Evolutionary conservation across 805 yeast species (phyloP), one percentile per base, ranked within the genome.

Genomic region (Candida ipomoeae): DNA sequence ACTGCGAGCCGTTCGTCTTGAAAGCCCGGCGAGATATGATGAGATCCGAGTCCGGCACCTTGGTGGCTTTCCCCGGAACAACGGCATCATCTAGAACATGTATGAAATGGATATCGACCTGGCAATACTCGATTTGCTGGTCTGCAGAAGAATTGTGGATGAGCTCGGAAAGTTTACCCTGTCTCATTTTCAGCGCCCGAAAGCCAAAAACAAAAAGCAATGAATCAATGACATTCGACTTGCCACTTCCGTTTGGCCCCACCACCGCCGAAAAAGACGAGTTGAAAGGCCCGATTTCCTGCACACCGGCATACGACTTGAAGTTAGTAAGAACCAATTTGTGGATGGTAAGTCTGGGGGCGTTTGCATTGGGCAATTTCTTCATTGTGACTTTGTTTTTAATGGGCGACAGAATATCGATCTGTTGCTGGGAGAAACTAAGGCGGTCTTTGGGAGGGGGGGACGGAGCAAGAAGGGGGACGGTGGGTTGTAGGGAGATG

Each of bases 161-260:
- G 62, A 94, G 76, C 51, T 91, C 97, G 1, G 94, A 83, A n/a
- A 94, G 68, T 63, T 90, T 92, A 1, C 92, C 87, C 59, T 94
- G 99, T 62, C 99, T 84, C 97, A 94, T 90, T 65, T 95, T 94
- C 64, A 83, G 82, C 0, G 99, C 98, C 51, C 98, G 76, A 69
- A 94, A 94, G 0, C 99, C 99, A 72, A 94, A 94, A 1, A 95
- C 99, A 67, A 94, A 94, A 33, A 95, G 78, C 77, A 94, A 83
- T 5, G 97, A 89, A 66, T 95, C 99, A 66, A 94, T 94, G 56
- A 94, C 97, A 63, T 95, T 94, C 14, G 98, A 91, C 68, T 94
- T 94, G 2, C 99, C 99, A 11, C 96, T 87, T 7, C 99, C 99
- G 66, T 94, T 94, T 5, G 99, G 99, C 0, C 99, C 99, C 13